Evolutionary conservation across 352 stramenopile genomes (phyloP).

Genomic region (Blastocystis sp.): DNA sequence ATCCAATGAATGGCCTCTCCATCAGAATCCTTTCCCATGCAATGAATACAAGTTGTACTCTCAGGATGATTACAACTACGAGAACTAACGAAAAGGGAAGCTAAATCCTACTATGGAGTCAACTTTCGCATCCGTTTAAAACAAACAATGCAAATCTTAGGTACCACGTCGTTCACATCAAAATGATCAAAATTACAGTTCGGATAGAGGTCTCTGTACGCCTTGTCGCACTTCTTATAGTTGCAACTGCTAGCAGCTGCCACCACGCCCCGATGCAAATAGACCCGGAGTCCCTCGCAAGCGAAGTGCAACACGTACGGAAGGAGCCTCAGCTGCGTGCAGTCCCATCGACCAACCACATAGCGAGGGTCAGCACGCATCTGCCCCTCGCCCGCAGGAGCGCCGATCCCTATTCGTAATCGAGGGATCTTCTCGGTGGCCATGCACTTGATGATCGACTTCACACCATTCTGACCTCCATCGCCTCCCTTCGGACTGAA

Average conservation of each 20-base stretch:
- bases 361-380: conserved; percentile 28
- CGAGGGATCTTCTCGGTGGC: conserved; percentile 52
- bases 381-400: neutral
- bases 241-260: conserved; percentile 40
- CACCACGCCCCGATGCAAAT: conserved; percentile 28
- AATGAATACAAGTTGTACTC: conserved; percentile 56
- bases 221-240: conserved; percentile 49
- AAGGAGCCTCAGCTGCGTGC: conserved; percentile 17
- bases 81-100: neutral
- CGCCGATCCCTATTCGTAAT: conserved; percentile 46
- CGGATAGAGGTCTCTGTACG: conserved; percentile 35
- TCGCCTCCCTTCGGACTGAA: conserved; percentile 53
- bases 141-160: conserved; percentile 28
- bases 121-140: conserved; percentile 27
- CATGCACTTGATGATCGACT: conserved; percentile 53
- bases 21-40: conserved; percentile 9
- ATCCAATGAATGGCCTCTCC: conserved; percentile 29
- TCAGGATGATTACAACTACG: conserved; percentile 57
- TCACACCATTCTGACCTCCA: conserved; percentile 59
- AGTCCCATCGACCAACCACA: conserved; percentile 52
- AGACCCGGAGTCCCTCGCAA: conserved; percentile 50
- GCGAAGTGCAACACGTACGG: conserved; percentile 52
- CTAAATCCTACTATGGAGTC: neutral
- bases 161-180: neutral
- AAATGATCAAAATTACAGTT: neutral